Evolutionary conservation across 2,329 filamentous ascomycete genomes (phyloP), one percentile per base, ranked within the genome.

Genomic region (Pseudogymnoascus sp.): DNA sequence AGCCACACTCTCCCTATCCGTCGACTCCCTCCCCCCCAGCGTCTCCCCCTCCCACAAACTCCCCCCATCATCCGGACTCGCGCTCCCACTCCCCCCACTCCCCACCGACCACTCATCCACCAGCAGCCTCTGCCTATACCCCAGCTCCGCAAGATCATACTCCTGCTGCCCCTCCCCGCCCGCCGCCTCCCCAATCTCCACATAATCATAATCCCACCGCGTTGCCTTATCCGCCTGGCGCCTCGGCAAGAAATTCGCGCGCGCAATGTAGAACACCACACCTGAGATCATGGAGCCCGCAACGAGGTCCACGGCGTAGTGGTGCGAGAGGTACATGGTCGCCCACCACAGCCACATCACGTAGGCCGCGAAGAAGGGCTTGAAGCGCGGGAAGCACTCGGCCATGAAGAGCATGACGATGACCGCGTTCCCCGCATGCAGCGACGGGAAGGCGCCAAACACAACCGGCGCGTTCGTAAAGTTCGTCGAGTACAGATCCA

Each of bases 321-420:
- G 93, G 77, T 97, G 93, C 72, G 91, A 96, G 62, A 97, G 84
- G 74, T 97, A 97, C 91, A 97, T 96, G 69, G 93, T 97, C 11
- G 93, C 90, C 92, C 93, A 97, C 90, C 92, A 97, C 71, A 97
- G 87, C 93, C 93, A 97, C 73, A 89, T 83, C 50, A 89, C 89
- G 76, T 97, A 97, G 67, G 84, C 81, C 67, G 93, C 83, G 77
- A 96, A 96, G 62, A 95, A 77, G 11, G 88, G 86, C 68, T 89
- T 87, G 68, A 96, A 83, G 66, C 85, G 86, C 4, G 93, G 93
- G 80, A 97, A 97, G 74, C 90, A 87, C 76, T 96, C 88, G 76
- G 88, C 90, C 87, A 97, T 90, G 80, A 97, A 96, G 15, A 97
- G 82, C 21, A 91, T 92, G 75, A 96, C 91, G 63, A 96, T 82